These are phyloP conservation scores for Leishmania tarentolae DNA, from an alignment of 208 protist genomes.

Conservation along the genomic window DNA sequence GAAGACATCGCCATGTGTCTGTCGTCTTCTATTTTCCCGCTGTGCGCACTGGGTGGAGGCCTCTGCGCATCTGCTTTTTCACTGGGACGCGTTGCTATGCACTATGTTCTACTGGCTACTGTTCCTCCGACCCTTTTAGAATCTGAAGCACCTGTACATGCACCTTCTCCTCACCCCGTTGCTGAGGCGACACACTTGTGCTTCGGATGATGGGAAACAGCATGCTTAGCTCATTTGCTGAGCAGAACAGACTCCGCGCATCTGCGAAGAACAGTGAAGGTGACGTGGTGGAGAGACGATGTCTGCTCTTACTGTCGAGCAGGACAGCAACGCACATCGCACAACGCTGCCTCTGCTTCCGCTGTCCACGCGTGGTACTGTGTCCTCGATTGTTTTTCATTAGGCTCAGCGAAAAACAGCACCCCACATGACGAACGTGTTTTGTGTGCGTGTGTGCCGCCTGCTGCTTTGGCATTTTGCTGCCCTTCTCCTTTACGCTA, in stretches of 20 bases:
- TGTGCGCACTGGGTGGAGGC: neutral
- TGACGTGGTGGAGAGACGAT: neutral
- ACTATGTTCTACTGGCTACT: neutral
- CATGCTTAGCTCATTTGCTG: neutral
- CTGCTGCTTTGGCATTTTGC: neutral
- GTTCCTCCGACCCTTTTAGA: neutral
- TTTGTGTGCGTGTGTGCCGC: neutral
- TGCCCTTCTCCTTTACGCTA: constrained; percentile 1
- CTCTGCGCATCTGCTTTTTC: neutral
- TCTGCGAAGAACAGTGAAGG: neutral
- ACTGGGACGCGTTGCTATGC: neutral
- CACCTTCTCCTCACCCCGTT: neutral
- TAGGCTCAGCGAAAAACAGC: neutral
- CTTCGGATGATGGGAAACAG: neutral
- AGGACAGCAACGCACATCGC: neutral
- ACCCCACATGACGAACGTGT: neutral
- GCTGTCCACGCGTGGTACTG: neutral
- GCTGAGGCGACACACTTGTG: neutral
- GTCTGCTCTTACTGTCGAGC: neutral
- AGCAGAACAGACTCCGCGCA: neutral
- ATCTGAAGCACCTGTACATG: too few relatives aligned
- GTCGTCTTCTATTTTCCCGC: neutral
- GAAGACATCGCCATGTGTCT: neutral
- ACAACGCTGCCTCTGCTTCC: neutral
- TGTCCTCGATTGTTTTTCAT: neutral